Conservation (phyloP, 805 yeast species). For the Lachancea nothofagi region DNA sequence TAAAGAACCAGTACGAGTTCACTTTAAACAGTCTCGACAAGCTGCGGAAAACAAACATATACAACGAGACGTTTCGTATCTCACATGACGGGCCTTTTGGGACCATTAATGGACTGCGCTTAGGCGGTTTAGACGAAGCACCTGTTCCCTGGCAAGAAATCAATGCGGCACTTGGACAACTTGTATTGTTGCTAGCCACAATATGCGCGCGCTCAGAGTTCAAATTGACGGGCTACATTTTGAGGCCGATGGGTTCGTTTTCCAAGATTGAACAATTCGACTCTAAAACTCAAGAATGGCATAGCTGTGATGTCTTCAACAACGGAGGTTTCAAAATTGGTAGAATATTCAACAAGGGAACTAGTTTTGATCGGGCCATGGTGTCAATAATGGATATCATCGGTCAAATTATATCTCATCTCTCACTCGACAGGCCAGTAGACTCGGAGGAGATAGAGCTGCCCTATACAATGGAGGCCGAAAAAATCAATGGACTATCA, state of each 20-base stretch:
- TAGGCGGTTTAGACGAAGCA: constrained; percentile 60
- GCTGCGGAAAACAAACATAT: constrained; percentile 72
- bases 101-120: constrained; percentile 74
- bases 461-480: constrained; percentile 69
- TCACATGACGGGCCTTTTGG: constrained; percentile 83
- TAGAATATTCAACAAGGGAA: constrained; percentile 58
- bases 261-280: constrained; percentile 58
- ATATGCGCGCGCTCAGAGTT: constrained; percentile 53
- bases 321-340: constrained; percentile 70
- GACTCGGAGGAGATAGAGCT: constrained; percentile 43
- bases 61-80: constrained; percentile 75
- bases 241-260: constrained; percentile 79
- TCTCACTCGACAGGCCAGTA: constrained; percentile 23
- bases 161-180: constrained; percentile 86
- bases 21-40: constrained; percentile 63
- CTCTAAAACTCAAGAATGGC: constrained; percentile 35
- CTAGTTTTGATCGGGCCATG: constrained; percentile 75
- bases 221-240: constrained; percentile 50
- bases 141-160: constrained; percentile 86
- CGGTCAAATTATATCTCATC: constrained; percentile 22
- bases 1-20: constrained; percentile 56
- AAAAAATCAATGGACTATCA: constrained; percentile 69
- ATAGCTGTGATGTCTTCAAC: constrained; percentile 52
- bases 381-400: constrained; percentile 55
- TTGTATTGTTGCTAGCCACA: constrained; percentile 63